Evolutionary conservation across 2,329 filamentous ascomycete species (phyloP).

Genomic region (Penicillium aurantiogriseum): DNA sequence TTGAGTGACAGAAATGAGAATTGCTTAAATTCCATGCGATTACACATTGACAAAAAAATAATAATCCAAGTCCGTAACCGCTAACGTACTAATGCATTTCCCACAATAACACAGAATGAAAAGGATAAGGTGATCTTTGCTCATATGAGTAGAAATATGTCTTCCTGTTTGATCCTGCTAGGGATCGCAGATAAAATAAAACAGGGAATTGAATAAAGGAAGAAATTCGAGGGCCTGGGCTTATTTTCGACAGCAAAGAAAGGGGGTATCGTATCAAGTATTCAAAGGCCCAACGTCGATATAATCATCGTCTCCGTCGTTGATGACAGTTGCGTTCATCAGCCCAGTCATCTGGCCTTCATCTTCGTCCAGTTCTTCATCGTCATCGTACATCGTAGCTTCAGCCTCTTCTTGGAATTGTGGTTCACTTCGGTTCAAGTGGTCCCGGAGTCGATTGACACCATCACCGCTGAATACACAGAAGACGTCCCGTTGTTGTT

Average conservation of each 20-base stretch:
- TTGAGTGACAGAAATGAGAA: background rate
- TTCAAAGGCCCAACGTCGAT: constrained; percentile 38
- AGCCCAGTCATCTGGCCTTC: constrained; percentile 43
- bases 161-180: constrained; percentile 17
- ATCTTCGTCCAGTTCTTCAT: constrained; percentile 45
- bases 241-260: constrained; percentile 18
- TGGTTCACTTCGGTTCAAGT: constrained; percentile 60
- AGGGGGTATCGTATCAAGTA: constrained; percentile 38
- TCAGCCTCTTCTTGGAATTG: constrained; percentile 34
- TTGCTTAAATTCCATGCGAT: constrained; percentile 18
- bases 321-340: constrained; percentile 43
- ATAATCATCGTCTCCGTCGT: constrained; percentile 44
- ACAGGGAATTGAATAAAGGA: constrained; percentile 11
- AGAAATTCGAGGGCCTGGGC: constrained; percentile 6
- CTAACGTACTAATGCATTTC: constrained; percentile 31
- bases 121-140: constrained; percentile 21
- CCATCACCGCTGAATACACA: constrained; percentile 94
- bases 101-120: constrained; percentile 23
- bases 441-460: constrained; percentile 72
- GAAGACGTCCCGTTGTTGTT: constrained; percentile 91
- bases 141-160: constrained; percentile 27
- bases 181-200: constrained; percentile 9
- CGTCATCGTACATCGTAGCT: constrained; percentile 47
- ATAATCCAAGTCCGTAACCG: constrained; percentile 15
- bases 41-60: constrained; percentile 9